Evolutionary conservation across 495 filamentous ascomycete genomes (phyloP).

Genomic region (Aspergillus affinis): DNA sequence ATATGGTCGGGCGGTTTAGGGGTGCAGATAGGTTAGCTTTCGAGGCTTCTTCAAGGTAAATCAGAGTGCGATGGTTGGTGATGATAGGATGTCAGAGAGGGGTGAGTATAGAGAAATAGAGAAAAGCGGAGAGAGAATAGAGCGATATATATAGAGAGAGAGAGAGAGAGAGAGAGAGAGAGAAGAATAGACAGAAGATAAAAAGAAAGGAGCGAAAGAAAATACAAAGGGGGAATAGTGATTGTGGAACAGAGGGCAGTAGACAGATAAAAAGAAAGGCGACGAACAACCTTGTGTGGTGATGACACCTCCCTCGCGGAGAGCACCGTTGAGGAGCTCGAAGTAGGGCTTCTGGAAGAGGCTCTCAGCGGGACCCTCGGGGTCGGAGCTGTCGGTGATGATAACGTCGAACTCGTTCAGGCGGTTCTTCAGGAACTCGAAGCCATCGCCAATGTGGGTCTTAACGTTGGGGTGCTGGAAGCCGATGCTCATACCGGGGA

Average conservation of each 20-base stretch:
- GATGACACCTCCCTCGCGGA: slow-evolving; percentile 95
- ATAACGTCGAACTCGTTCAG: slow-evolving; percentile 98
- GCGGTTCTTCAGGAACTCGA: slow-evolving; percentile 91
- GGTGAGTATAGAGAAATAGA: background rate
- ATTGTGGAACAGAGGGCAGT: slow-evolving; percentile 11
- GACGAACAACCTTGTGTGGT: slow-evolving; percentile 99
- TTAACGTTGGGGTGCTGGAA: slow-evolving; percentile 91
- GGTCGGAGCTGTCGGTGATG: slow-evolving; percentile 98
- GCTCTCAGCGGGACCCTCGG: slow-evolving; percentile 91
- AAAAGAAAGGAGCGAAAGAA: slow-evolving; percentile 5
- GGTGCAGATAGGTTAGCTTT: slow-evolving; percentile 32
- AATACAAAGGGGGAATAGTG: slow-evolving; percentile 12
- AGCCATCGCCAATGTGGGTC: slow-evolving; percentile 91
- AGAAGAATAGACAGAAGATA: slow-evolving; percentile 8
- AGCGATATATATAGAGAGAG: slow-evolving; percentile 1
- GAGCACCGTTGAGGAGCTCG: slow-evolving; percentile 80
- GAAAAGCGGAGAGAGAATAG: slow-evolving; percentile 5
- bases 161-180: slow-evolving; percentile 11
- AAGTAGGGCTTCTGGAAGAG: slow-evolving; percentile 99
- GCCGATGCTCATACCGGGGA: slow-evolving; percentile 89
- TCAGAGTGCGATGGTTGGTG: background rate
- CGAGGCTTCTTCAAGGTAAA: background rate
- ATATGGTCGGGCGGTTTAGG: slow-evolving; percentile 35
- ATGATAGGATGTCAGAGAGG: slow-evolving; percentile 1
- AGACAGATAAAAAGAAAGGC: slow-evolving; percentile 55